These are phyloP conservation scores for Atkinsonella hypoxylon DNA, from an alignment of 2,329 filamentous ascomycete genomes.

Conservation along the genomic window DNA sequence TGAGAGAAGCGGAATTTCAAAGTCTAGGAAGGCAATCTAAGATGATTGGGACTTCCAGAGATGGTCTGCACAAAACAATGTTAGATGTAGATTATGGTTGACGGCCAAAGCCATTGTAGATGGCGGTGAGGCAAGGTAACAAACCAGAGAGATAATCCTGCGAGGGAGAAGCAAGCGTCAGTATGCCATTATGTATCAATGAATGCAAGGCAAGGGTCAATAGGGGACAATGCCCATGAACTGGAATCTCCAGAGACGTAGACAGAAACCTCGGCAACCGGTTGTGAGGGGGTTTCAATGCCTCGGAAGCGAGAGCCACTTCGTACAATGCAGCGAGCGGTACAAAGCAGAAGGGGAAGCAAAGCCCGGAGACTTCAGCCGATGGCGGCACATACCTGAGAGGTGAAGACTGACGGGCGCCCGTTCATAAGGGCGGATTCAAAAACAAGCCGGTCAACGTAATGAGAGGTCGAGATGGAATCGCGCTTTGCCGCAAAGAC, in stretches of 20 bases:
- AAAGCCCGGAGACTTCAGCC: neutral
- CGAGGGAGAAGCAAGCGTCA: constrained; percentile 25
- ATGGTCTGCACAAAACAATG: constrained; percentile 22
- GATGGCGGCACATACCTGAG: constrained; percentile 50
- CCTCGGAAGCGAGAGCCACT: neutral
- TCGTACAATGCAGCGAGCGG: neutral
- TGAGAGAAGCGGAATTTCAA: neutral
- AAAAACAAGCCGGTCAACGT: constrained; percentile 19
- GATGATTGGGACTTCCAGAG: constrained; percentile 29
- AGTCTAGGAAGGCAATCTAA: constrained; percentile 10
- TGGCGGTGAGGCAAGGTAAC: constrained; percentile 30
- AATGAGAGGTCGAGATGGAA: constrained; percentile 7
- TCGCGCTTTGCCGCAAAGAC: constrained; percentile 6
- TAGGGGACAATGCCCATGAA: neutral
- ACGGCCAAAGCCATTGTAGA: neutral
- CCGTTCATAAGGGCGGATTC: constrained; percentile 71
- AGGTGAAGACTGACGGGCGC: constrained; percentile 75
- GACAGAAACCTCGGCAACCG: neutral
- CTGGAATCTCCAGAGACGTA: too few relatives aligned
- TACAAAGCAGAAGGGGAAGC: neutral
- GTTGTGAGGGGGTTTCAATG: neutral
- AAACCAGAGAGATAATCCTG: constrained; percentile 69
- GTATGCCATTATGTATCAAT: constrained; percentile 13
- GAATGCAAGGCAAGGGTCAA: neutral
- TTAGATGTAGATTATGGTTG: constrained; percentile 14